Base-by-base conservation (phyloP, 352 stramenopile genomes). In the Thalassiosira allenii region DNA sequence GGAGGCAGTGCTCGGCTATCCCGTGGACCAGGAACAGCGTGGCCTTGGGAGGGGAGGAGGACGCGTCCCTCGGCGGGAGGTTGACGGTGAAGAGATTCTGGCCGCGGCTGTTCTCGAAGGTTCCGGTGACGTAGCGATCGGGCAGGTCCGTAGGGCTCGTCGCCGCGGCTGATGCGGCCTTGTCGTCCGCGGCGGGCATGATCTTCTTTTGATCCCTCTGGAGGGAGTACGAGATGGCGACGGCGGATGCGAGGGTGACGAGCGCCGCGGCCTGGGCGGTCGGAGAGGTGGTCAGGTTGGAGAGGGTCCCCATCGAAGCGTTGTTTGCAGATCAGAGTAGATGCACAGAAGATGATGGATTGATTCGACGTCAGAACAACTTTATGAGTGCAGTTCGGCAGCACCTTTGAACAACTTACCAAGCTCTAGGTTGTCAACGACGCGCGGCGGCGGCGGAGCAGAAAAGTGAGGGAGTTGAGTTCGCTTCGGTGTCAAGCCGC, bases 11-110 rank as follows among this genome's bases (percentile, higher is more conserved):
- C 43, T 87, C 82, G 1, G 68, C 63, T 14, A 86, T 57, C 0
- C 82, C 82, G 47, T 89, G 82, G 20, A 74, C 25, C 8, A 86
- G 54, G 25, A 89, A 52, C 40, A 89, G 30, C 61, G 76, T 74
- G 9, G 78, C 78, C 27, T 73, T 79, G 3, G 76, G 12, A 49
- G 76, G 69, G 29, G 54, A 44, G 29, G 54, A 44, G 6, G 58
- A 68, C 37, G 20, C 56, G 22, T 84, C 47, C 30, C 47, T 72
- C 6, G 30, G 62, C 1, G 69, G 69, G 12, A 84, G 54, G 57
- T 84, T 40, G 30, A 80, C 44, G 20, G 58, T 69, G 58, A 80
- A 73, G 32, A 84, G 30, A 11, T 58, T 71, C 76, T 84, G 76
- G n/a, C 27, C 66, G 20, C 76, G 62, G 30, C 34, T 52, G 43